A percentile compares a stretch with the other conserved stretches of the same genome.
Conservation (phyloP, 208 protist species). For the Leishmania guyanensis region DNA sequence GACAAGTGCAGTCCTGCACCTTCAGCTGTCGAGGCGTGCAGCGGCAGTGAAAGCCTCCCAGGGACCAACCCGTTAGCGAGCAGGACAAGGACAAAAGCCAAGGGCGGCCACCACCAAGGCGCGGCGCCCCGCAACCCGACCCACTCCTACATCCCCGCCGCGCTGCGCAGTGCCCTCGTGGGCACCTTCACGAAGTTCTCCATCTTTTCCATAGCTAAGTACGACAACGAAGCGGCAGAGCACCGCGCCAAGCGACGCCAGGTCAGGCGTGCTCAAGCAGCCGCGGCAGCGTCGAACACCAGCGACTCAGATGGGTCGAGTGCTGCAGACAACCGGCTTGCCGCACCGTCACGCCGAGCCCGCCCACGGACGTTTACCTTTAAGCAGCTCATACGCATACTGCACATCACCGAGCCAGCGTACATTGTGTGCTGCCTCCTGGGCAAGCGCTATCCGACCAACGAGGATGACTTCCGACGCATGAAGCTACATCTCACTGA, state of each 20-base stretch:
- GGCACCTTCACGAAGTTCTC: conserved; percentile 91
- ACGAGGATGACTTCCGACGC: conserved; percentile 63
- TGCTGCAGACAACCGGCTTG: not conserved
- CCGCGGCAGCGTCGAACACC: not conserved
- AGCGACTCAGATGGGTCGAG: not conserved
- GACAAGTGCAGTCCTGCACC: not conserved
- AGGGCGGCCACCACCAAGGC: not conserved
- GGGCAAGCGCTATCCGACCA: conserved; percentile 93
- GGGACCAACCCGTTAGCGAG: not conserved
- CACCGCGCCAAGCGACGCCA: conserved; percentile 38
- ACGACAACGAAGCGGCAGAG: conserved; percentile 89
- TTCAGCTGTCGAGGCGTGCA: not conserved
- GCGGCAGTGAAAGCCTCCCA: not conserved
- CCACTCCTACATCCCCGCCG: conserved; percentile 59
- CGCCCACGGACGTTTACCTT: conserved; percentile 49
- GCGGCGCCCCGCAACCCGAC: not conserved
- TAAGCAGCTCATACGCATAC: conserved; percentile 76
- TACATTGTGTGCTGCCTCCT: conserved; percentile 91
- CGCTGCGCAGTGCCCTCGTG: conserved; percentile 85
- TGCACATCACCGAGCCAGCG: conserved; percentile 85
- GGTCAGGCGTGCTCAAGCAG: not conserved
- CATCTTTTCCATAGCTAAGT: conserved; percentile 93
- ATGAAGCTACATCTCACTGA: conserved; percentile 42
- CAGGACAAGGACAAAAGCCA: not conserved
- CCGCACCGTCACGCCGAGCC: not conserved